These are phyloP conservation scores for Melanogaster broomeanus DNA, from an alignment of 768 basidiomycete genomes.

Conservation along the genomic window DNA sequence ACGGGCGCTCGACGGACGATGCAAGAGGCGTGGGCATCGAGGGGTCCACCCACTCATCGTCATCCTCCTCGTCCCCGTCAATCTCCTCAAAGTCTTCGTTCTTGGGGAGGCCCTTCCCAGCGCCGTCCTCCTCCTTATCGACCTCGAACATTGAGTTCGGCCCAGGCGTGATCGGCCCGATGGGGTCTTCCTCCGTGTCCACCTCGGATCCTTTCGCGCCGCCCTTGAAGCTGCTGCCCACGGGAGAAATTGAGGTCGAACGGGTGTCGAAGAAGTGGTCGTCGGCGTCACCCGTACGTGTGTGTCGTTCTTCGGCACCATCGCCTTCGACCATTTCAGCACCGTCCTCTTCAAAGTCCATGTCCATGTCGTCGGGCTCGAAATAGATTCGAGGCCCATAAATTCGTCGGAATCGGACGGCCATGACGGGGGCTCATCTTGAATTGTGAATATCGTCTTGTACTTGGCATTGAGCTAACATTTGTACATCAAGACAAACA, in stretches of 20 bases:
- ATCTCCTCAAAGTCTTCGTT: conserved; percentile 31
- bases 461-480: conserved; percentile 43
- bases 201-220: conserved; percentile 52
- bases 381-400: conserved; percentile 81
- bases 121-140: conserved; percentile 16
- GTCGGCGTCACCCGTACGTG: conserved; percentile 30
- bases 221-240: conserved; percentile 35
- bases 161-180: conserved; percentile 71
- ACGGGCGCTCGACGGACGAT: conserved; percentile 19
- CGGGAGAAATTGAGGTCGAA: conserved; percentile 46
- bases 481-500: conserved; percentile 8
- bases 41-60: conserved; percentile 72
- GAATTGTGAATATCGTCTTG: conserved; percentile 80
- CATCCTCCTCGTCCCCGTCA: conserved; percentile 33
- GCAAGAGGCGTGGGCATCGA: conserved; percentile 45
- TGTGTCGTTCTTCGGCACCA: conserved; percentile 30
- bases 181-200: conserved; percentile 72
- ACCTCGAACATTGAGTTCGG: conserved; percentile 39
- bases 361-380: conserved; percentile 74
- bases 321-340: conserved; percentile 31
- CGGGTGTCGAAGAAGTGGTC: conserved; percentile 60
- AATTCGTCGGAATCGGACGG: conserved; percentile 67
- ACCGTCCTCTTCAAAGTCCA: conserved; percentile 52
- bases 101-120: conserved; percentile 27
- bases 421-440: conserved; percentile 88